Base-by-base conservation (phyloP, 495 filamentous ascomycete species). In the Penicillium paradoxum region DNA sequence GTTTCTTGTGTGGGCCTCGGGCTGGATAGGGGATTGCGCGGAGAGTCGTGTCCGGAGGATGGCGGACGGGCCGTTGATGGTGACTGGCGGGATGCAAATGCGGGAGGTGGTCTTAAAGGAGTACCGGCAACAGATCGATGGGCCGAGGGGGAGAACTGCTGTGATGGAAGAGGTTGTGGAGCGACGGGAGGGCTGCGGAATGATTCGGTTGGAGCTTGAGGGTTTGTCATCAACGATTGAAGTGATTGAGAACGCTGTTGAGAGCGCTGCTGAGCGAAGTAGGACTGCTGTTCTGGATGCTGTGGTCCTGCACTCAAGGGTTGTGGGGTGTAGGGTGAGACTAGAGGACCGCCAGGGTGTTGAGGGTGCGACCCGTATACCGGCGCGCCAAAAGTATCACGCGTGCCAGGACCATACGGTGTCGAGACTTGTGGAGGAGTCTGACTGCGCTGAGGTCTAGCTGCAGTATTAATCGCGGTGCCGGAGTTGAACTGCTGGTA, bases 181-280 rank as follows among this genome's bases (percentile, higher is more conserved):
- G 62, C 51, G 18, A 64, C 66, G 36, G 72, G 68, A 29, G 77
- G 70, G 60, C 69, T 76, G 49, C 62, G 62, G 37, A 61, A 68
- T 60, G 68, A 63, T 54, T 69, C 63, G 53, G 56, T 56, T 67
- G 69, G 54, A 54, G 65, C 47, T 50, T 64, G 60, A 49, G 65
- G 63, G 49, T 73, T 74, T 45, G 70, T 67, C 46, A 73, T 60
- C 41, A 73, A 68, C 17, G 71, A 75, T 51, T 80, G 78, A 38
- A 75, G 68, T 25, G 78, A 79, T 41, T 75, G 73, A 32, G 75
- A 72, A 29, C 73, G 73, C 53, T 72, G 73, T 29, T 72, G 70
- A 24, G 75, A 72, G 21, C 73, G 72, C 55, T 73, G 73, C 22
- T 72, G 70, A 24, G 73, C 67, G 42, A 71, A 69, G 41, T 73